Evolutionary conservation across 768 basidiomycete genomes (phyloP).

Genomic region (Phanerochaete sordida): DNA sequence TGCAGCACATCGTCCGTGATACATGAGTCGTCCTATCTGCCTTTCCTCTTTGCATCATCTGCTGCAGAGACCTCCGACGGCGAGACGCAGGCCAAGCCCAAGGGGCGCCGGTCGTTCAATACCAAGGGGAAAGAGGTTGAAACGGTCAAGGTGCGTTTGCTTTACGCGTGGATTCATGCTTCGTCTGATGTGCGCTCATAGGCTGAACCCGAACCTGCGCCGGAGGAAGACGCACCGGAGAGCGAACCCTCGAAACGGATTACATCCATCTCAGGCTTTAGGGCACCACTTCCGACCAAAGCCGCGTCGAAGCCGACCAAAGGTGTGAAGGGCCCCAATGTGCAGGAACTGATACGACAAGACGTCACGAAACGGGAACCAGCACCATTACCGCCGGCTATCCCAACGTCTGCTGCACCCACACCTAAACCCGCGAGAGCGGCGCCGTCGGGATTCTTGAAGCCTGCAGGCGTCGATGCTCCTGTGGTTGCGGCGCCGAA

Average conservation of each 20-base stretch:
- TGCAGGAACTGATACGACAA: conserved; percentile 23
- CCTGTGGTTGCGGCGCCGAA: conserved; percentile 14
- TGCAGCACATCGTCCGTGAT: conserved; percentile 30
- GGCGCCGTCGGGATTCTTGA: conserved; percentile 36
- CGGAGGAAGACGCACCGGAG: neutral
- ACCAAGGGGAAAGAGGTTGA: conserved; percentile 46
- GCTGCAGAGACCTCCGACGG: conserved; percentile 6
- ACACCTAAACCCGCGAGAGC: neutral
- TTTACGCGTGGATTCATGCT: conserved; percentile 1
- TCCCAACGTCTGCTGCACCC: neutral
- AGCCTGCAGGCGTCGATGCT: conserved; percentile 56
- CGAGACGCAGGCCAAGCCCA: conserved; percentile 20
- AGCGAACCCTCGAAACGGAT: conserved; percentile 10
- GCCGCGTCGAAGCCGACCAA: conserved; percentile 7
- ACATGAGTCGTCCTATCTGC: conserved; percentile 63
- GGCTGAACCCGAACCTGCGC: neutral
- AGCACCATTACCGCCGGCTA: neutral
- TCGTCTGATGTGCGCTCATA: conserved; percentile 11
- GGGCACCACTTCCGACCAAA: conserved; percentile 14
- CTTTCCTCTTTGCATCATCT: conserved; percentile 53
- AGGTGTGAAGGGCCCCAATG: conserved; percentile 18
- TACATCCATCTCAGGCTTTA: conserved; percentile 25
- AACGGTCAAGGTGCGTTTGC: conserved; percentile 22
- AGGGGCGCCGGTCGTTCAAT: conserved; percentile 51
- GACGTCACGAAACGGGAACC: conserved; percentile 11